A percentile compares a stretch with the other conserved stretches of the same genome.
These are phyloP conservation scores for Sphagnum tenellum DNA, from an alignment of 225 moss, liverwort and hornwort species.

Conservation along the genomic window DNA sequence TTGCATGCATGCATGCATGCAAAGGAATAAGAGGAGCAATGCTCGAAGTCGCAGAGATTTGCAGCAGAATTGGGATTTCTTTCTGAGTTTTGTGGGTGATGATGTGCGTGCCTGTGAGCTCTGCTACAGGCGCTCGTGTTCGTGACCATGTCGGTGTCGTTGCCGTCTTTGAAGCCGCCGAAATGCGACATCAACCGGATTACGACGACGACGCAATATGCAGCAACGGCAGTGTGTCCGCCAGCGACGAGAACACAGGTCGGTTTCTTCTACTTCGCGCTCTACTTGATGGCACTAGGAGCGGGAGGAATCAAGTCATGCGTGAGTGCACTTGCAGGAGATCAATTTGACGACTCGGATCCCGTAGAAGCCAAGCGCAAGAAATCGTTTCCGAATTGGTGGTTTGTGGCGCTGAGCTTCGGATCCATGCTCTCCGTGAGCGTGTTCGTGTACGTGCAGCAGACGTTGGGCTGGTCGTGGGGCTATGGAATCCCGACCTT, in stretches of 20 bases:
- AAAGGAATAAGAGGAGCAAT: no score
- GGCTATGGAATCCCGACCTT: constrained; percentile 86
- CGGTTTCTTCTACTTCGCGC: constrained; percentile 78
- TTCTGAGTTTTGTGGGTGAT: no score
- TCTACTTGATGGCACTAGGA: constrained; percentile 94
- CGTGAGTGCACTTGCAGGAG: constrained; percentile 92
- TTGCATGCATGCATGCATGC: no score
- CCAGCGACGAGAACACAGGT: constrained; percentile 47
- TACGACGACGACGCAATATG: constrained; percentile 1
- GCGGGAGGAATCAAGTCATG: constrained; percentile 99
- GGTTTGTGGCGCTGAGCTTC: constrained; percentile 98
- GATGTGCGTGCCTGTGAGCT: constrained; percentile 3
- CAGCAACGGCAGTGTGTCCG: constrained; percentile 17
- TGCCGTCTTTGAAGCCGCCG: constrained; percentile 63
- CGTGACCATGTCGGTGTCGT: constrained; percentile 83
- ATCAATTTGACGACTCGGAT: constrained; percentile 85
- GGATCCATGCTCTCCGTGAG: constrained; percentile 99
- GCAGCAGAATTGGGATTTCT: no score
- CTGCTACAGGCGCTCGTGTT: constrained; percentile 71
- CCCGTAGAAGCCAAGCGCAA: constrained; percentile 71
- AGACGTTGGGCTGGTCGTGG: constrained; percentile 77
- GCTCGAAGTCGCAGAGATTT: no score
- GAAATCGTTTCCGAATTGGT: constrained; percentile 98
- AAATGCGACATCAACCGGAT: constrained; percentile 27
- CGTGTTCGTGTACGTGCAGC: constrained; percentile 78